Conservation (phyloP, 2,329 filamentous ascomycete species). For the Trichophyton verrucosum region DNA sequence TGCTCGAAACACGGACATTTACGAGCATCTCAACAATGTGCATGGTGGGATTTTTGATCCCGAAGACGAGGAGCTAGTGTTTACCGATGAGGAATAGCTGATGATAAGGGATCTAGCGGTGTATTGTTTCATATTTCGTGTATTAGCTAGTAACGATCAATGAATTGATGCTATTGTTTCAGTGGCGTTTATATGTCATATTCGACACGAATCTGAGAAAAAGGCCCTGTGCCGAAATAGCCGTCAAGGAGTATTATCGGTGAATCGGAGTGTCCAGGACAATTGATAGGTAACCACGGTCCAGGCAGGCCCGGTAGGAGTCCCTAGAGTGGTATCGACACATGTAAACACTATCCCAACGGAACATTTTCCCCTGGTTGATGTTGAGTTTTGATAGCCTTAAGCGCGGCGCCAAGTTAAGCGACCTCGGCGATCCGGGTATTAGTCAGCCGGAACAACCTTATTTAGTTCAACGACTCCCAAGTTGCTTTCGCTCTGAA, state of each 20-base stretch:
- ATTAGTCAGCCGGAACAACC: not conserved
- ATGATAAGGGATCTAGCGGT: not conserved
- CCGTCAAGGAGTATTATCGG: too few relatives aligned
- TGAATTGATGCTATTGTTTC: not conserved
- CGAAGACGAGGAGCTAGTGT: not conserved
- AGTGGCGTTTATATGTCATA: too few relatives aligned
- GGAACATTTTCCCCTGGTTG: not conserved
- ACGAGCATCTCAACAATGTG: not conserved
- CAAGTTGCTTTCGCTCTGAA: not conserved
- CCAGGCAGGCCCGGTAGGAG: too few relatives aligned
- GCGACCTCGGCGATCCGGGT: not conserved
- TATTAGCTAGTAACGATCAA: not conserved
- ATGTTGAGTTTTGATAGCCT: not conserved
- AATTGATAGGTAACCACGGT: too few relatives aligned
- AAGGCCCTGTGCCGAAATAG: too few relatives aligned
- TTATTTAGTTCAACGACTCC: not conserved
- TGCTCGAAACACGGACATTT: not conserved
- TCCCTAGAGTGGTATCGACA: too few relatives aligned
- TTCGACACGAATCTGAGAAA: too few relatives aligned
- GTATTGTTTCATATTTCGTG: not conserved
- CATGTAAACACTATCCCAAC: not conserved
- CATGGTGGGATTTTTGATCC: constrained; percentile 4
- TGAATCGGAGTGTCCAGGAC: too few relatives aligned
- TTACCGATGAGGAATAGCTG: not conserved
- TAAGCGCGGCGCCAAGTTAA: not conserved